Base-by-base conservation (phyloP, 306 rosid genomes). In the Vigna mungo region DNA sequence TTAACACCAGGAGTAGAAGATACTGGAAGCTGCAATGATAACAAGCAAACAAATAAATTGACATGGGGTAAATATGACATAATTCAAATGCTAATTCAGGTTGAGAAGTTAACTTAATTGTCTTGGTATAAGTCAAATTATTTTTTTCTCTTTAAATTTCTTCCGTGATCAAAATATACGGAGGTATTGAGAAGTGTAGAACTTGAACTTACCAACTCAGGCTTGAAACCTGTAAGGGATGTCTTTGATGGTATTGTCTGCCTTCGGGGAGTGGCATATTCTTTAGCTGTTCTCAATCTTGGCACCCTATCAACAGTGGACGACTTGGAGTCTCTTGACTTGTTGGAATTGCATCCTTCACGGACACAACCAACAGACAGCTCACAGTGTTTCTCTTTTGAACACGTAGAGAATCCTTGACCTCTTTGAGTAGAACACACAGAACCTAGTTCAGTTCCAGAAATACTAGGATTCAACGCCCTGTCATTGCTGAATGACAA, bases 381-480 rank as follows among this genome's bases (percentile, higher is more conserved):
- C 43, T 90, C 89, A 72, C 87, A 68, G 27, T 80, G 68, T 60
- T 80, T 84, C 71, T 65, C 84, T 79, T 69, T 87, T 17, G 82
- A 80, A 78, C 77, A 77, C 67, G 82, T 62, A 65, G 87, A 76
- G 72, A 81, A 70, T 85, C 85, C 72, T 75, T 80, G 77, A 23
- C 65, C 74, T 78, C 87, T 90, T 76, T 76, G 90, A 23, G 88
- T 83, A 71, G 91, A 92, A 82, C 90, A 80, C 71, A 80, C 14
- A 59, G 88, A 89, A 79, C 86, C 91, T 65, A 43, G 81, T 62
- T 92, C 93, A 75, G 89, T 87, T 83, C 90, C 96, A 61, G 96
- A 90, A 46, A 90, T 67, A 49, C 90, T 92, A 68, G 97, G 98
- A 89, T 90, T 95, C 84, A 87, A 80, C 43, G 91, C 86, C 86